These are phyloP conservation scores for Exutisphaerella laricina DNA, from an alignment of 2,329 filamentous ascomycete genomes.

Conservation along the genomic window DNA sequence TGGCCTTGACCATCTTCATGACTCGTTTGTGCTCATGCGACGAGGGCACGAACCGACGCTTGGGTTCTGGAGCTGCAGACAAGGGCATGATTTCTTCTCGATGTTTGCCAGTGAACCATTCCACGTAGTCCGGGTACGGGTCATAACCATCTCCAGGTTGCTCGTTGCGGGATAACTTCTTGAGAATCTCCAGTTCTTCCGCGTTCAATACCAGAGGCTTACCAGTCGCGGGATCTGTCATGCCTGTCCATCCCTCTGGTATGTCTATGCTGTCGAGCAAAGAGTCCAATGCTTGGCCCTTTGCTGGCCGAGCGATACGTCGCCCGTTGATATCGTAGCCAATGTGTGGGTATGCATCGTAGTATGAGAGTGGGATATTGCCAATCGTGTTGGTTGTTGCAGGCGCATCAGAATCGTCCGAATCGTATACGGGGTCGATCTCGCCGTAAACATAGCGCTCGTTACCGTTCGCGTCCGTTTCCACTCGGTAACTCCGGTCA, in stretches of 20 bases:
- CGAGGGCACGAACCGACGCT: slow-evolving; percentile 89
- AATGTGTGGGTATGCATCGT: slow-evolving; percentile 96
- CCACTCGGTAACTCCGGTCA: slow-evolving; percentile 53
- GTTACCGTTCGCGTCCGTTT: slow-evolving; percentile 83
- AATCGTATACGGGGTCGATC: slow-evolving; percentile 91
- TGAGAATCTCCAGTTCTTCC: slow-evolving; percentile 83
- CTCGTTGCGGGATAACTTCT: slow-evolving; percentile 83
- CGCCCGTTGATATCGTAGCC: slow-evolving; percentile 99
- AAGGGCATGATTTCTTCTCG: slow-evolving; percentile 85
- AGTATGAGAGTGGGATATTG: slow-evolving; percentile 88
- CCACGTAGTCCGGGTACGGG: slow-evolving; percentile 85
- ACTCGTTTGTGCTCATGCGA: slow-evolving; percentile 95
- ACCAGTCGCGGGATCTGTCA: slow-evolving; percentile 89
- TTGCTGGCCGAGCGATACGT: slow-evolving; percentile 92
- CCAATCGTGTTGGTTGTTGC: slow-evolving; percentile 86
- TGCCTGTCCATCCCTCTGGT: slow-evolving; percentile 92
- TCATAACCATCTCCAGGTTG: slow-evolving; percentile 83
- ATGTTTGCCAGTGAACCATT: slow-evolving; percentile 86
- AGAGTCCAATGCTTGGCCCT: slow-evolving; percentile 86
- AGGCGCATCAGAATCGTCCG: slow-evolving; percentile 82
- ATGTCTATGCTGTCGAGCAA: slow-evolving; percentile 94
- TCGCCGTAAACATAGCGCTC: slow-evolving; percentile 88
- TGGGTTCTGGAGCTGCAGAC: slow-evolving; percentile 90
- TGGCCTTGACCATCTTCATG: slow-evolving; percentile 95
- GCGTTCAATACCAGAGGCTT: slow-evolving; percentile 82